These are phyloP conservation scores for Scutellospora calospora DNA, from an alignment of 371 early-diverging fungal species.

Conservation along the genomic window DNA sequence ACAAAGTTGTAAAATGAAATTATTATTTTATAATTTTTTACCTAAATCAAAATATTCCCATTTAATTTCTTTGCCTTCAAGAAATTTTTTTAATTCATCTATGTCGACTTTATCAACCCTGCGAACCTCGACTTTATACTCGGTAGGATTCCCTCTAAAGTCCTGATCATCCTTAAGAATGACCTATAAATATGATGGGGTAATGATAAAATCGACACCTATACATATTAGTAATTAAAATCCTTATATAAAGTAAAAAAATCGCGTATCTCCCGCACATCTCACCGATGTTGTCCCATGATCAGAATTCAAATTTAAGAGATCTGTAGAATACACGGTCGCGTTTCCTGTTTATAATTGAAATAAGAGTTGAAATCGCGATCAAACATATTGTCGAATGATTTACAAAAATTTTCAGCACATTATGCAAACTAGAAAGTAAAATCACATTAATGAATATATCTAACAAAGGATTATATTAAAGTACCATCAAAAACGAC, in stretches of 20 bases:
- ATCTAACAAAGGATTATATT: too few species aligned
- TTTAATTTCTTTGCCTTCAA: conserved; percentile 19
- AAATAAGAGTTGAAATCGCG: not conserved
- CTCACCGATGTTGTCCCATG: conserved; percentile 22
- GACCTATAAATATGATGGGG: not conserved
- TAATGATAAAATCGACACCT: not conserved
- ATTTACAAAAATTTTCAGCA: too few species aligned
- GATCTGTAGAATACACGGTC: conserved; percentile 8
- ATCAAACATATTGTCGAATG: too few species aligned
- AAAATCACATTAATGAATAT: not conserved
- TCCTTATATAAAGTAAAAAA: not conserved
- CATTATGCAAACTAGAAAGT: not conserved
- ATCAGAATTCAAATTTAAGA: conserved; percentile 1
- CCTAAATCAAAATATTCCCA: conserved; percentile 40
- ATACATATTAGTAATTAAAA: not conserved
- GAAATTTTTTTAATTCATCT: conserved; percentile 11
- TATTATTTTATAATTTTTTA: not conserved
- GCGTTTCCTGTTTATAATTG: not conserved
- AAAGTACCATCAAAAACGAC: conserved; percentile 18
- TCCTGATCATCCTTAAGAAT: conserved; percentile 35
- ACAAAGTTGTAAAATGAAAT: not conserved
- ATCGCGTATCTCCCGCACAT: not conserved
- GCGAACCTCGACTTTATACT: conserved; percentile 19
- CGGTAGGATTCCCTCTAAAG: not conserved
- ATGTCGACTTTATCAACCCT: not conserved